Evolutionary conservation across 2,329 filamentous ascomycete genomes (phyloP).

Genomic region (Xylariaceae sp.): DNA sequence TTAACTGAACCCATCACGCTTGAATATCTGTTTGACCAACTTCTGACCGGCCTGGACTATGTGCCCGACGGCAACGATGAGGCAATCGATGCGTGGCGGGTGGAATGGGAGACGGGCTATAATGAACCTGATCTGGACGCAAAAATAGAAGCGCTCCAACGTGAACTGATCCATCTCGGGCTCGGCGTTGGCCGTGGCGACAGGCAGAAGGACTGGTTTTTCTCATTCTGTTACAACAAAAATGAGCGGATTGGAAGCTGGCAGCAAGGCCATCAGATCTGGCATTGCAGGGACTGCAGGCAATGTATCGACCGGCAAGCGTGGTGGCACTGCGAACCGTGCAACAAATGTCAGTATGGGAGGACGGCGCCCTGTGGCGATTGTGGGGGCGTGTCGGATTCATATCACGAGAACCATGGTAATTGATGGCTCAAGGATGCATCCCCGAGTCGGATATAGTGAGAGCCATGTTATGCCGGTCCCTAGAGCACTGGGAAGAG

Average conservation of each 20-base stretch:
- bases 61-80: conserved; percentile 19
- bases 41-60: conserved; percentile 17
- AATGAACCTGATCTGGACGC: conserved; percentile 17
- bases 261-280: conserved; percentile 17
- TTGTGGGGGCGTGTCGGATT: conserved; percentile 18
- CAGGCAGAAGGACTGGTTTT: conserved; percentile 13
- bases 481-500: no score
- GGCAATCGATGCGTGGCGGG: conserved; percentile 21
- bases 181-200: conserved; percentile 12
- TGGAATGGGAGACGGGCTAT: conserved; percentile 17
- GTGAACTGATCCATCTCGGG: conserved; percentile 18
- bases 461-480: no score
- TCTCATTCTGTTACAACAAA: conserved; percentile 20
- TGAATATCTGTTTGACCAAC: conserved; percentile 19
- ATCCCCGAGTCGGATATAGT: background rate
- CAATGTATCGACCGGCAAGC: conserved; percentile 15
- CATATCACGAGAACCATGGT: conserved; percentile 18
- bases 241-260: conserved; percentile 20
- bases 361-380: conserved; percentile 12
- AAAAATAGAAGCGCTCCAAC: conserved; percentile 18
- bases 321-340: conserved; percentile 21
- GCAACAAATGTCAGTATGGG: conserved; percentile 20
- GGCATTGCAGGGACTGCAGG: conserved; percentile 18
- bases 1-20: conserved; percentile 12
- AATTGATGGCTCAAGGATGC: background rate